A percentile compares a stretch with the other conserved stretches of the same genome.
Evolutionary conservation across 495 filamentous ascomycete genomes (phyloP).

Genomic region (Penicillium cosmopolitanum): DNA sequence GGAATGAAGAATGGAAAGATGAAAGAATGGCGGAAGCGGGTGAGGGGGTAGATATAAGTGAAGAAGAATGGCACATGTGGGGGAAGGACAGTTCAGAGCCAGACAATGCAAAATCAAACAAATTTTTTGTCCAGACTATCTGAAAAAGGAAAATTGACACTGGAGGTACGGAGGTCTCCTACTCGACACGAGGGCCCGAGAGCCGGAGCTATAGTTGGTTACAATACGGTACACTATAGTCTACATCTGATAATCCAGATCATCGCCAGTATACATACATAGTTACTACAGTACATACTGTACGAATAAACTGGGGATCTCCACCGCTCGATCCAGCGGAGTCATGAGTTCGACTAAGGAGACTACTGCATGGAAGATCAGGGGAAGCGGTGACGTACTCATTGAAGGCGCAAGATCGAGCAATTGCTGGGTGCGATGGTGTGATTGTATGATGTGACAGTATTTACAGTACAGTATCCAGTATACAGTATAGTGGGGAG

Average conservation of each 20-base stretch:
- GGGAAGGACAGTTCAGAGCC: not conserved
- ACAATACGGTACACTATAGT: not conserved
- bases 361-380: constrained; percentile 33
- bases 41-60: constrained; percentile 8
- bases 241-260: no score
- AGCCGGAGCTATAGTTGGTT: no score
- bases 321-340: no score
- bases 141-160: constrained; percentile 1
- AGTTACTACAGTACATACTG: no score
- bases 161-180: no score
- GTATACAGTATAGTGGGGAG: constrained; percentile 5
- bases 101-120: not conserved
- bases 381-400: constrained; percentile 34
- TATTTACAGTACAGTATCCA: not conserved
- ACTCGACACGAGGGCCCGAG: no score
- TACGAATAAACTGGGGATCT: no score
- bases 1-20: constrained; percentile 4
- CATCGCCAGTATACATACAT: no score
- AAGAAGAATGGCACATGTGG: not conserved
- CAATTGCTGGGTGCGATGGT: constrained; percentile 46
- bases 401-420: constrained; percentile 34
- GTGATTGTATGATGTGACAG: constrained; percentile 31
- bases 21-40: constrained; percentile 1
- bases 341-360: constrained; percentile 10
- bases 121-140: no score